A percentile compares a stretch with the other conserved stretches of the same genome.
These are phyloP conservation scores for Venturia oleaginea DNA, from an alignment of 2,329 filamentous ascomycete species.

Conservation along the genomic window DNA sequence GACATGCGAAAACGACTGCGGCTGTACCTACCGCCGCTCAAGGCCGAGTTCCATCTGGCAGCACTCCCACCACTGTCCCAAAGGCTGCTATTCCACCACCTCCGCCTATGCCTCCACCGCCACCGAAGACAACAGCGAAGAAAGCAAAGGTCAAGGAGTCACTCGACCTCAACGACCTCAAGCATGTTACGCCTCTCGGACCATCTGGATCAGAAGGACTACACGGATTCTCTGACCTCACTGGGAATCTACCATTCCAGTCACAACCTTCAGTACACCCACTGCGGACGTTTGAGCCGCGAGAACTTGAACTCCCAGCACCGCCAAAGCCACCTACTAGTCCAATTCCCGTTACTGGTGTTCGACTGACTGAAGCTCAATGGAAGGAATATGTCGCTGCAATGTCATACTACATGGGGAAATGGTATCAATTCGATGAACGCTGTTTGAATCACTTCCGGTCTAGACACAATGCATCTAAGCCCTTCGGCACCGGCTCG, in stretches of 20 bases:
- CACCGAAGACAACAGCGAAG: slow-evolving; percentile 6
- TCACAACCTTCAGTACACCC: slow-evolving; percentile 30
- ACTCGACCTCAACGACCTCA: slow-evolving; percentile 37
- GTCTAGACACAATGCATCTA: slow-evolving; percentile 39
- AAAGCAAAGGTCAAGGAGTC: slow-evolving; percentile 5
- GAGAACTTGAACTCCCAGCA: slow-evolving; percentile 33
- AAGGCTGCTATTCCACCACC: slow-evolving; percentile 8
- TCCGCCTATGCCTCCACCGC: slow-evolving; percentile 7
- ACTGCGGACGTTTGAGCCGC: neutral
- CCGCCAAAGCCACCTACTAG: slow-evolving; percentile 41
- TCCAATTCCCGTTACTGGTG: neutral
- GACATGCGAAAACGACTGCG: neutral
- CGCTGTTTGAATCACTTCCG: slow-evolving; percentile 48
- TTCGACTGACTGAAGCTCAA: slow-evolving; percentile 1
- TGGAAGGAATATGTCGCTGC: slow-evolving; percentile 44
- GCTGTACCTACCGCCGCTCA: neutral
- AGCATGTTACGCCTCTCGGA: slow-evolving; percentile 41
- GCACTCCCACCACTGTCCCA: neutral
- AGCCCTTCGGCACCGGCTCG: slow-evolving; percentile 7
- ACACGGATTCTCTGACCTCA: slow-evolving; percentile 32
- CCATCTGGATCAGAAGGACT: slow-evolving; percentile 30
- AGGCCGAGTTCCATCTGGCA: neutral
- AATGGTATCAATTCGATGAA: slow-evolving; percentile 48
- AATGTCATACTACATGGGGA: slow-evolving; percentile 47
- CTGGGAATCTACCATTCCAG: slow-evolving; percentile 47